phyloP scores from a whole-genome alignment of 345 rosid species.

The Murraya paniculata region DNA sequence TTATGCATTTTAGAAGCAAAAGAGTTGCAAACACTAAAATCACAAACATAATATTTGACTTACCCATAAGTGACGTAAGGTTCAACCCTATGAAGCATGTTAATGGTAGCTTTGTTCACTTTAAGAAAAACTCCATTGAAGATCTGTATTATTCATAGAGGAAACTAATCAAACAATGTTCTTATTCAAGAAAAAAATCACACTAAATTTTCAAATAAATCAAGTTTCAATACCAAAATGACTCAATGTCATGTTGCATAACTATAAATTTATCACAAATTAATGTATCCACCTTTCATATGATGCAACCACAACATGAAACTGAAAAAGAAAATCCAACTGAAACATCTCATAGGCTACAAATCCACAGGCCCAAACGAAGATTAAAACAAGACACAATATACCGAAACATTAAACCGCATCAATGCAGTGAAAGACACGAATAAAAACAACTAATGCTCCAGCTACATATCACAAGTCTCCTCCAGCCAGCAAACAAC shows the following conservation, averaged over 20 bases:
- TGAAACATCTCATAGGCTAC: neutral
- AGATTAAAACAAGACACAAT: no score
- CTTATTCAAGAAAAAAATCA: neutral
- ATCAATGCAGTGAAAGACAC: neutral
- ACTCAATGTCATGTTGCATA: neutral
- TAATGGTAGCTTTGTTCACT: slow-evolving; percentile 61
- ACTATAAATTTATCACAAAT: neutral
- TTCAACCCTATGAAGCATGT: slow-evolving; percentile 83
- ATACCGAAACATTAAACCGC: neutral
- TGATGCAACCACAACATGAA: neutral
- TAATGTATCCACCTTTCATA: neutral
- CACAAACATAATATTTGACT: neutral
- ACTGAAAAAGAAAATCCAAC: neutral
- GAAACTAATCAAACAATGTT: neutral
- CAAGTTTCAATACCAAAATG: neutral
- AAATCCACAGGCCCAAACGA: neutral
- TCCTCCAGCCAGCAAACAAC: neutral
- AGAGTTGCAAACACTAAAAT: neutral
- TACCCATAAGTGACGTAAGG: slow-evolving; percentile 92
- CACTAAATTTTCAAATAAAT: neutral
- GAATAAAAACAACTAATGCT: no score
- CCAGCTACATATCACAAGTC: neutral
- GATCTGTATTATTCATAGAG: slow-evolving; percentile 35
- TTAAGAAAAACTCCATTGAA: slow-evolving; percentile 89
- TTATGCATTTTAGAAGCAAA: neutral